Evolutionary conservation across 805 yeast genomes (phyloP), one percentile per base, ranked within the genome.

Genomic region (Hemisphaericaspora nanyangensis): DNA sequence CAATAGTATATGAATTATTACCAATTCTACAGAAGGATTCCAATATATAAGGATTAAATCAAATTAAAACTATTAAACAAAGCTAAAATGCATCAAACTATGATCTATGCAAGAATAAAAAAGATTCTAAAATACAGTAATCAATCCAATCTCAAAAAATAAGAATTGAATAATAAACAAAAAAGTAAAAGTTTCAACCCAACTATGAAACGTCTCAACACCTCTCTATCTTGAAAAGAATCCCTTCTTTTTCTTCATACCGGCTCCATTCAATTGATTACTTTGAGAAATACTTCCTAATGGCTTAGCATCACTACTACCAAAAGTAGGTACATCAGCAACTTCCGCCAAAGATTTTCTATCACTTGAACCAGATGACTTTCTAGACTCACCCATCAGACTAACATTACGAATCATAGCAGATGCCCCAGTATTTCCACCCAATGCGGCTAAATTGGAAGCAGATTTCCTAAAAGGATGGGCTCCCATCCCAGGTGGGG

Each of bases 261-360:
- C 39, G 3, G 31, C 8, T 7, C 34, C 34, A 7, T 35, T 39
- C 6, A 39, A 39, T 16, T 44, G 44, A 18, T 48, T 52, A 1
- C 54, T 40, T 2, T 48, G 39, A 3, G 58, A 46, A n/a, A 58
- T 49, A 1, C 43, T 51, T 2, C 67, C 68, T 31, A 61, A 50
- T 13, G 69, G 68, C 31, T 58, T 60, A 1, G 57, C 56, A 17
- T 49, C 46, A 3, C 40, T 24, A 12, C 37, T 37, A 3, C 54
- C 51, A 10, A 35, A 33, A 7, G 47, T 38, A n/a, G 43, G 30
- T 16, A 18, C 30, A n/a, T n/a, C n/a, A n/a, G n/a, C n/a, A n/a
- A n/a, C n/a, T 22, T 22, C 26, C 8, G 8, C 26, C 7, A n/a
- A 22, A 4, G 31, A 50, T 22, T 17, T 22, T 8, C 26, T 22